Base-by-base conservation (phyloP, 208 protist genomes). In the Lotmaria passim region DNA sequence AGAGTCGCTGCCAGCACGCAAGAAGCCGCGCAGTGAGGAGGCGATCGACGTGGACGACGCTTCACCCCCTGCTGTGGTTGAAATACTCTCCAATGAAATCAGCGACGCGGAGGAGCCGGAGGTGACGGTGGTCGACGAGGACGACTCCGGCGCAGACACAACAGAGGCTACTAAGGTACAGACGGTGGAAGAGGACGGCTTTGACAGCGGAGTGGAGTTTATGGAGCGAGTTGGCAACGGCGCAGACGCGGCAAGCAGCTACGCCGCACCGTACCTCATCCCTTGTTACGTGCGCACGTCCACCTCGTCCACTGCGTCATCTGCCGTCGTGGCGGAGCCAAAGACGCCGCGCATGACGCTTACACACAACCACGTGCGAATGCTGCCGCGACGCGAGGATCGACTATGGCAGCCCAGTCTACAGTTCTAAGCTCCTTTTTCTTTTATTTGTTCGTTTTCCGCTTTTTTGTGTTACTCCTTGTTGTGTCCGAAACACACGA, bases 341-440 rank as follows among this genome's bases (percentile, higher is more conserved):
- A 48, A 38, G 24, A 6, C 34, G 33, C n/a, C 51, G 23, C 52
- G 21, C 30, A 34, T 60, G 10, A 11, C 56, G 15, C 39, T 66
- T 47, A 65, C 41, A 33, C 59, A 62, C 21, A 64, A 59, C 21
- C 78, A 86, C 50, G 19, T 87, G 28, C 86, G 79, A 23, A 76
- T 94, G 26, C 78, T 94, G 30, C 89, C 89, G 12, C 73, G 84
- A n/a, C 86, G 86, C 10, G 84, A 89, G 28, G 85, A 92, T 69
- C 68, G 82, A 15, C 76, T 94, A 19, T 94, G 83, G 82, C 89
- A 94, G 69, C 62, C 83, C 3, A 84, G 84, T 17, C 60, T 94
- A 7, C 75, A 85, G 48, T 85, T 85, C 65, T 88, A 41, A 26
- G 33, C 12, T 19, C 36, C 21, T 5, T 55, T 3, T n/a, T 19